Base-by-base conservation (phyloP, 208 protist species). In the Angomonas ambiguus region DNA sequence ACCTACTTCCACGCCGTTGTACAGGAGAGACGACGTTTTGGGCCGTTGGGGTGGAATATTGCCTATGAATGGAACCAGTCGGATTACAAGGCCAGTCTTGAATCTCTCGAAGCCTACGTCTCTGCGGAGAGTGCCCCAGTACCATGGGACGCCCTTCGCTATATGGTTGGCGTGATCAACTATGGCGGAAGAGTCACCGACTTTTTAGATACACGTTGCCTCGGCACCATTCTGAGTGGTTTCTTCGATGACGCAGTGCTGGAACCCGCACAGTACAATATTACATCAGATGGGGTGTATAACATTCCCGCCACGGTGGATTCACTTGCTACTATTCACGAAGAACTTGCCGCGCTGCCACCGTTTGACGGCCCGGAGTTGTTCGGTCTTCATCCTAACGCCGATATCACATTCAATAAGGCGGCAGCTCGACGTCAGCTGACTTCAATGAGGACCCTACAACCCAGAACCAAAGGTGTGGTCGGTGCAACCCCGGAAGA, bases 381-480 rank as follows among this genome's bases (percentile, higher is more conserved):
- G 20, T 99, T 99, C 76, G 97, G 97, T 27, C 84, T 99, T 33
- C 95, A 99, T 74, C 80, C 74, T 10, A 98, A 98, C 77, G 97
- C 97, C 8, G 93, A 96, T 66, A 97, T 98, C 72, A 96, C 91
- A 6, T 94, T 83, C 72, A 96, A 97, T 65, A 85, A 84, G 67
- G 91, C 78, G 30, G 95, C 96, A 34, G 91, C 95, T 18, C 76
- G 85, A 1, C 77, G 76, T 34, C 79, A 98, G 76, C 80, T 98
- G 31, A 72, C 81, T 3, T 69, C 91, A 4, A 85, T 98, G 24
- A 68, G 98, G 22, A 85, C 83, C 0, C 83, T 98, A 51, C 95
- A 98, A 80, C 95, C 96, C 6, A 82, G 91, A 60, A 73, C 77
- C 5, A 91, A 91, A 63, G 78, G 65, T 32, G 69, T 61, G 22